Base-by-base conservation (phyloP, 78 protist genomes). In the Protostelium mycophagum region DNA sequence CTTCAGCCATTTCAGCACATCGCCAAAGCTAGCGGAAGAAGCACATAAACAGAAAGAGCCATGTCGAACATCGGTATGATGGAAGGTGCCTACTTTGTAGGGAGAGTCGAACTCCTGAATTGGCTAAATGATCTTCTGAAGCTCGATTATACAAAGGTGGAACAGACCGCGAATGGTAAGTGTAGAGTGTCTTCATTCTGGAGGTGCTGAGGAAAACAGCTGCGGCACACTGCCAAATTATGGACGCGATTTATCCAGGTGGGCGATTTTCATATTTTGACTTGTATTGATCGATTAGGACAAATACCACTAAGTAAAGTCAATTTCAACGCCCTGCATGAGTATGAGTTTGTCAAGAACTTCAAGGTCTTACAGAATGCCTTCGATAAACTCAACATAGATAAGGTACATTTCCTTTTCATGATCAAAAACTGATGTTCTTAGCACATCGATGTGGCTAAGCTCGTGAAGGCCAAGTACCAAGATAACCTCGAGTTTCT, bases 401-500 rank as follows among this genome's bases (percentile, higher is more conserved):
- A 96, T 34, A 97, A 95, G 89, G 97, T 86, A 5, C 28, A 10
- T 87, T 1, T 28, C 88, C 88, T 35, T 37, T 1, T 28, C 38
- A 87, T 87, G 35, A 16, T 25, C 5, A 10, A n/a, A 10, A 29
- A 5, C 83, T 88, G 34, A 84, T 63, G 36, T 38, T 36, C 89
- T 34, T 85, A 91, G 93, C 10, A 35, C 0, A 89, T 97, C 63
- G 96, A 95, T 1, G 96, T 98, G n/a, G 92, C 92, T 28, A 86
- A 91, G 37, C 85, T 98, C 28, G 89, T 93, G 34, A 96, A 97
- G 86, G 95, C 96, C 38, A 93, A 93, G 34, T 96, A 92, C 89
- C 98, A 97, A 91, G 98, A 96, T 83, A 97, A 96, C 90, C 94
- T 98, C 1, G 99, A 98, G 36, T 96, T 98, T 89, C 84, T 92